phyloP scores from a whole-genome alignment of 2,329 filamentous ascomycete genomes.

The Ascocoryne sarcoides region DNA sequence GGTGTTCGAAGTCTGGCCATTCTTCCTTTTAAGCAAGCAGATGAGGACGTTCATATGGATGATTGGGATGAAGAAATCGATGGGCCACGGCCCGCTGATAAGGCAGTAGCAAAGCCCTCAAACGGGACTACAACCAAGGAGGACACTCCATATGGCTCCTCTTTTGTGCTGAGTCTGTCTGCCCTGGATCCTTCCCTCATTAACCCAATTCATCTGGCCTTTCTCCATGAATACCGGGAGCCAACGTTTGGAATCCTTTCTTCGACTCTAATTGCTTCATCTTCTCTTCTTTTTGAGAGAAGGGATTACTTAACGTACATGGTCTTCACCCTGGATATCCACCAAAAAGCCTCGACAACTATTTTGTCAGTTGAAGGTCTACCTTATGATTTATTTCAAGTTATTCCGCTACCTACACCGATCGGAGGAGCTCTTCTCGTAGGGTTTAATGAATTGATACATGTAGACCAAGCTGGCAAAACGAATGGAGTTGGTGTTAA shows the following conservation, averaged over 20 bases:
- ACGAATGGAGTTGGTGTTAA: conserved; percentile 90
- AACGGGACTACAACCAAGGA: conserved; percentile 21
- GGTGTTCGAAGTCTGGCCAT: conserved; percentile 84
- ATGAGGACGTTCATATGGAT: conserved; percentile 84
- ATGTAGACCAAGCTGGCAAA: conserved; percentile 93
- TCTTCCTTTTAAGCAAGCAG: conserved; percentile 77
- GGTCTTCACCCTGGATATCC: conserved; percentile 89
- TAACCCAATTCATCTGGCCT: conserved; percentile 84
- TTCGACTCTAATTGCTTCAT: conserved; percentile 64
- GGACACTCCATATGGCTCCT: conserved; percentile 73
- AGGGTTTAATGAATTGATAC: conserved; percentile 83
- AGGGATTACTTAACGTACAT: conserved; percentile 85
- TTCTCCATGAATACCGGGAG: conserved; percentile 93
- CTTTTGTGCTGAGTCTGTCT: conserved; percentile 86
- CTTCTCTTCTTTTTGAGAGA: conserved; percentile 62
- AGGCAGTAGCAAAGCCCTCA: conserved; percentile 26
- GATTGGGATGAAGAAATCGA: conserved; percentile 82
- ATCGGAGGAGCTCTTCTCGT: conserved; percentile 83
- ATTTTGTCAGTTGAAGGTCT: conserved; percentile 79
- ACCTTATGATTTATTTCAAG: conserved; percentile 77
- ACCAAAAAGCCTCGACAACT: conserved; percentile 86
- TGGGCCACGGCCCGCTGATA: conserved; percentile 49
- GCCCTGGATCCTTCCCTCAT: conserved; percentile 80
- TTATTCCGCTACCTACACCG: conserved; percentile 74
- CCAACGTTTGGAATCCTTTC: conserved; percentile 94